A percentile compares a stretch with the other conserved stretches of the same genome.
Evolutionary conservation across 306 rosid species (phyloP).

Genomic region (Mimosa bimucronata): DNA sequence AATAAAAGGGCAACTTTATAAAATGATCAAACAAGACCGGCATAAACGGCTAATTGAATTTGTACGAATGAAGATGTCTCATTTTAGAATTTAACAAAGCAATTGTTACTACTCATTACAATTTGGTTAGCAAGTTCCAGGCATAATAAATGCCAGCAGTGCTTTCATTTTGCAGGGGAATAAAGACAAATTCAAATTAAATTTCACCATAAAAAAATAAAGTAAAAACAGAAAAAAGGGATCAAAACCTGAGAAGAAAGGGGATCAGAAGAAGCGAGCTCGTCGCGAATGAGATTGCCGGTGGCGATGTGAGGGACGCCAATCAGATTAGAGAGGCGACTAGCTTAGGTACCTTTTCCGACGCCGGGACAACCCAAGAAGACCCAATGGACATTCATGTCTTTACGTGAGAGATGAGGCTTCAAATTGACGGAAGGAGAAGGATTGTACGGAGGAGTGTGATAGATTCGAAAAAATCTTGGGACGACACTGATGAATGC

Average conservation of each 20-base stretch:
- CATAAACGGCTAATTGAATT: background rate
- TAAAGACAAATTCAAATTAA: background rate
- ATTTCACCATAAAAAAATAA: background rate
- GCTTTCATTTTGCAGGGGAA: background rate
- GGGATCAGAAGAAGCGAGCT: conserved; percentile 74
- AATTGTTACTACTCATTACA: background rate
- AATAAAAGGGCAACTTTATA: background rate
- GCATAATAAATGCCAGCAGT: background rate
- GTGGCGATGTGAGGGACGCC: conserved; percentile 94
- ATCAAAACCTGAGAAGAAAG: conserved; percentile 68
- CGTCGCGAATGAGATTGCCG: conserved; percentile 92
- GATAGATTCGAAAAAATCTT: too few relatives aligned
- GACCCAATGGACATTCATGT: conserved; percentile 81
- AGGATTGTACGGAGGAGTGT: conserved; percentile 29
- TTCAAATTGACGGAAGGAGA: conserved; percentile 21
- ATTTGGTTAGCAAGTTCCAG: background rate
- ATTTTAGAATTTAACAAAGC: background rate
- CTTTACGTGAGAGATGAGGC: conserved; percentile 38
- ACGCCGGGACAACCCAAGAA: conserved; percentile 92
- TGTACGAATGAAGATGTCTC: conserved; percentile 1
- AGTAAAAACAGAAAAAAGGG: background rate
- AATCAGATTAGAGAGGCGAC: conserved; percentile 78
- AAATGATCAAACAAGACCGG: background rate
- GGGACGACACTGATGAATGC: too few relatives aligned
- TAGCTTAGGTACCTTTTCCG: conserved; percentile 93